Conservation (phyloP, 2,329 filamentous ascomycete species). For the Claviceps sp. region DNA sequence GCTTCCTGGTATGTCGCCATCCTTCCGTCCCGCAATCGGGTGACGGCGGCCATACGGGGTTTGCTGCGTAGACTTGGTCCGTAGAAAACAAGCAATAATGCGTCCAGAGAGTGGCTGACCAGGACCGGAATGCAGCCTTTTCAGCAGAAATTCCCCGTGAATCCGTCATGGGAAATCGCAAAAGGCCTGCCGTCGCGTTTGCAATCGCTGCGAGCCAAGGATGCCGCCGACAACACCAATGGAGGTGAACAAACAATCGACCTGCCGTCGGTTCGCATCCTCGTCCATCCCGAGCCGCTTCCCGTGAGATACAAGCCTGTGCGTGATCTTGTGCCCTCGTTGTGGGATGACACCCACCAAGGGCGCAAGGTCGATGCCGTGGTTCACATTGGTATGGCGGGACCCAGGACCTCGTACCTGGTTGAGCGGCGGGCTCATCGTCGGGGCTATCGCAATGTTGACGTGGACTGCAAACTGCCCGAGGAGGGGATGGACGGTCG, state of each 20-base stretch:
- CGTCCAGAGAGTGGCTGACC: constrained; percentile 8
- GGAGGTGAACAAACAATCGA: constrained; percentile 15
- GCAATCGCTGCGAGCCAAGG: constrained; percentile 33
- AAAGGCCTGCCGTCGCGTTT: constrained; percentile 52
- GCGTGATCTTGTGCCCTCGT: constrained; percentile 44
- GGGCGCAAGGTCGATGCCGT: constrained; percentile 44
- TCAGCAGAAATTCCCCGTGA: constrained; percentile 54
- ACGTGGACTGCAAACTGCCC: constrained; percentile 52
- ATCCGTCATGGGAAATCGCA: constrained; percentile 73
- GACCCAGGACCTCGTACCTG: constrained; percentile 49
- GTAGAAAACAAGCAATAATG: background rate
- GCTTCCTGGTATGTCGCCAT: constrained; percentile 39
- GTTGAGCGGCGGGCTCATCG: constrained; percentile 59
- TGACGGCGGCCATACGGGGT: too few species aligned
- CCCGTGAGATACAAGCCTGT: constrained; percentile 59
- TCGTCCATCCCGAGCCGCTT: constrained; percentile 52
- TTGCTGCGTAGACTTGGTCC: too few species aligned
- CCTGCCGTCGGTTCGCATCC: constrained; percentile 41
- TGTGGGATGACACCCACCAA: constrained; percentile 36
- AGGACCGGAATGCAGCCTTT: constrained; percentile 42
- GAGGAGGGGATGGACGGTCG: constrained; percentile 40
- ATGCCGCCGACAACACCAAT: constrained; percentile 14
- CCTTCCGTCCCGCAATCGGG: background rate
- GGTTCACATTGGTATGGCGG: constrained; percentile 71
- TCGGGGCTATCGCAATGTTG: constrained; percentile 55